These are phyloP conservation scores for Myxozyma neotropica DNA, from an alignment of 805 yeast genomes.

Conservation along the genomic window DNA sequence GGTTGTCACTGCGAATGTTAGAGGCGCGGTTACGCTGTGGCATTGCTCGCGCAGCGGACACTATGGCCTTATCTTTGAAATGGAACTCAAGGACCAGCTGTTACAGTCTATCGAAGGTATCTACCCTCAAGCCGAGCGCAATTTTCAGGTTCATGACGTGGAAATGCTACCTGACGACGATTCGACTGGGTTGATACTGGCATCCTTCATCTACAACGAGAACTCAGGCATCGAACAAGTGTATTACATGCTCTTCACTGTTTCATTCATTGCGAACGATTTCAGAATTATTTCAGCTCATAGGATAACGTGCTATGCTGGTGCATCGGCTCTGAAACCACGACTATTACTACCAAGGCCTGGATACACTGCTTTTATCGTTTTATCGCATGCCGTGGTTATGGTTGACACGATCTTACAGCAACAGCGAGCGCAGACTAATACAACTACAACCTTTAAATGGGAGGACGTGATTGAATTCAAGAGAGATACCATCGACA, in stretches of 20 bases:
- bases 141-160: conserved; percentile 63
- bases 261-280: conserved; percentile 55
- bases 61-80: conserved; percentile 46
- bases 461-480: conserved; percentile 84
- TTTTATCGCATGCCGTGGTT: conserved; percentile 62
- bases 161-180: conserved; percentile 52
- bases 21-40: conserved; percentile 55
- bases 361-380: conserved; percentile 60
- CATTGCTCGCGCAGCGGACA: conserved; percentile 52
- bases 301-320: conserved; percentile 56
- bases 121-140: conserved; percentile 55
- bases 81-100: conserved; percentile 45
- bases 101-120: conserved; percentile 49
- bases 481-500: conserved; percentile 49
- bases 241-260: conserved; percentile 55
- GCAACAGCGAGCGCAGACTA: conserved; percentile 39
- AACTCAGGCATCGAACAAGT: conserved; percentile 36
- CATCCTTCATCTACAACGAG: conserved; percentile 47
- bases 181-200: conserved; percentile 53
- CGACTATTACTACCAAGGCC: conserved; percentile 60
- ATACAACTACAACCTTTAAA: conserved; percentile 46
- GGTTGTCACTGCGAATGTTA: conserved; percentile 47
- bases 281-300: conserved; percentile 65
- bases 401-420: conserved; percentile 61
- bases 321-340: conserved; percentile 47